These are phyloP conservation scores for Boletus sp. DNA, from an alignment of 768 basidiomycete genomes.

Conservation along the genomic window DNA sequence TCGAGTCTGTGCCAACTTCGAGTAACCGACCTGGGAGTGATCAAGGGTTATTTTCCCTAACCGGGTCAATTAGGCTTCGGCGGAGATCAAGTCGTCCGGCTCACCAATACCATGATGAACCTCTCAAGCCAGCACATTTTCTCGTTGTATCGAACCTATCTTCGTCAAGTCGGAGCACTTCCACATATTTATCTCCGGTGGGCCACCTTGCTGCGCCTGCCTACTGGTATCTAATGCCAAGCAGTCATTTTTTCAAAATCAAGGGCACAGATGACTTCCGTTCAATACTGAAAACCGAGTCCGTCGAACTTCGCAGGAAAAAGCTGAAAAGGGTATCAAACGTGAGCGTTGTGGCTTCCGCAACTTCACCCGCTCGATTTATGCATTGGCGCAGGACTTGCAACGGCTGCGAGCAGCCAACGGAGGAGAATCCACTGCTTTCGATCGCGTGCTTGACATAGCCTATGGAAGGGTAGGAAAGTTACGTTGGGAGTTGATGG, in stretches of 20 bases:
- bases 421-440: slow-evolving; percentile 45
- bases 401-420: slow-evolving; percentile 55
- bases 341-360: slow-evolving; percentile 31
- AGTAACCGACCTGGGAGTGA: too few relatives aligned
- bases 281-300: slow-evolving; percentile 40
- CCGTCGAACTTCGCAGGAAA: slow-evolving; percentile 28
- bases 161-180: slow-evolving; percentile 42
- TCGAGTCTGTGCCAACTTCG: too few relatives aligned
- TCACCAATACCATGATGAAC: not conserved
- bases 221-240: not conserved
- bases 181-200: slow-evolving; percentile 50
- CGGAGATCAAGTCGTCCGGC: too few relatives aligned
- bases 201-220: not conserved
- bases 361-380: not conserved
- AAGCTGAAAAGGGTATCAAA: slow-evolving; percentile 53
- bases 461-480: slow-evolving; percentile 79
- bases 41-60: too few relatives aligned
- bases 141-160: slow-evolving; percentile 40
- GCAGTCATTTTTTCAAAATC: slow-evolving; percentile 63
- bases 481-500: slow-evolving; percentile 63
- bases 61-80: too few relatives aligned
- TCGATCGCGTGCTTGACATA: slow-evolving; percentile 57
- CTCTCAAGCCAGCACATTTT: slow-evolving; percentile 11
- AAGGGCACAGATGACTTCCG: slow-evolving; percentile 58
- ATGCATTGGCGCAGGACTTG: slow-evolving; percentile 43